Conservation (phyloP, 2,329 filamentous ascomycete species). For the Epichloe bromicola region DNA sequence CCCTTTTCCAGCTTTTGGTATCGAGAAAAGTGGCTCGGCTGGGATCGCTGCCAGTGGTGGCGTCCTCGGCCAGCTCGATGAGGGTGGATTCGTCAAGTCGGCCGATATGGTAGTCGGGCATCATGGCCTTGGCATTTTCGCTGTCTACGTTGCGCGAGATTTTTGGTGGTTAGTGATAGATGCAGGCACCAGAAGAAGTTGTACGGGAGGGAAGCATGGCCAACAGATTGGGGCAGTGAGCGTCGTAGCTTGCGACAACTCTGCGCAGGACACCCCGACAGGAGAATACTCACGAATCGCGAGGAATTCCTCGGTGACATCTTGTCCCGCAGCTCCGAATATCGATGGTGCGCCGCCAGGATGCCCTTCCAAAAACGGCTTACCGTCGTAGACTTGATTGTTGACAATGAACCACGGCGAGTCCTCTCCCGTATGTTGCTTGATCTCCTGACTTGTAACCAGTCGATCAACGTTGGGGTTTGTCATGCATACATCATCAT, state of each 20-base stretch:
- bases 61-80: slow-evolving; percentile 35
- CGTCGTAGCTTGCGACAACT: too few species aligned
- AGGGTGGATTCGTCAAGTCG: slow-evolving; percentile 49
- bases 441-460: slow-evolving; percentile 61
- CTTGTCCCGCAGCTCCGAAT: slow-evolving; percentile 64
- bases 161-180: too few species aligned
- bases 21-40: slow-evolving; percentile 55
- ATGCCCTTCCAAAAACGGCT: slow-evolving; percentile 64
- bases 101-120: slow-evolving; percentile 75
- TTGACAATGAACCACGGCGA: slow-evolving; percentile 81
- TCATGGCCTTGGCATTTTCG: slow-evolving; percentile 85
- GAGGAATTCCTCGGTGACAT: slow-evolving; percentile 79
- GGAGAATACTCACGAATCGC: slow-evolving; percentile 59
- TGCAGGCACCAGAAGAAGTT: too few species aligned
- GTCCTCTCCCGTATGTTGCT: slow-evolving; percentile 48
- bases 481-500: slow-evolving; percentile 64
- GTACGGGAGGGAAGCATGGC: neutral
- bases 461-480: slow-evolving; percentile 48
- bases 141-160: slow-evolving; percentile 46
- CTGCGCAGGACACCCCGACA: too few species aligned
- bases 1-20: slow-evolving; percentile 59
- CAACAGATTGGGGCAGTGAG: too few species aligned
- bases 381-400: slow-evolving; percentile 82
- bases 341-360: slow-evolving; percentile 83
- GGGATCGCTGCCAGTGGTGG: slow-evolving; percentile 23